Evolutionary conservation across 2,329 filamentous ascomycete species (phyloP), one percentile per base, ranked within the genome.

Genomic region (Teratosphaeriaceae sp.): DNA sequence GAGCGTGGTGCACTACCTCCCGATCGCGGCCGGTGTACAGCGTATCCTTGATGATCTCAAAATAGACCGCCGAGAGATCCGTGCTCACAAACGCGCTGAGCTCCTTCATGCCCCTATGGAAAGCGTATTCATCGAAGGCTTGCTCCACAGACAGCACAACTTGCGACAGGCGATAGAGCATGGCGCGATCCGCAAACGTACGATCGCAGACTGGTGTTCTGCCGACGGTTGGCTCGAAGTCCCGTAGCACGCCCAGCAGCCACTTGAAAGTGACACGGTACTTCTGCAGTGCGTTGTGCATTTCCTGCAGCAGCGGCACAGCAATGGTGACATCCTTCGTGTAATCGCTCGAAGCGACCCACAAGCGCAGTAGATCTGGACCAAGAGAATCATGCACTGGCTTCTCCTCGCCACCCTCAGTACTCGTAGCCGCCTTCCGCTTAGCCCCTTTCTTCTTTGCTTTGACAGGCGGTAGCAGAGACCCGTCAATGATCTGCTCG

Each of bases 321-420:
- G 89, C 86, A 50, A 98, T 83, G 5, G 84, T 75, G 5, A 97
- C 82, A 60, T 98, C 92, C 15, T 78, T 79, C 2, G 87, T 95
- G 63, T 92, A 97, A 65, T 98, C 90, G 55, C 85, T 88, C 63
- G 85, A 87, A 2, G 89, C 90, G 21, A 80, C 89, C 90, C 90
- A 97, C 21, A 98, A 68, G 9, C 94, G 81, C 42, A 98, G 72
- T 3, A 85, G 86, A 65, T 98, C 90, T 0, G 89, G 76, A 0
- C 92, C 92, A 45, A 96, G 77, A 1, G 46, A 47, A 38, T 15
- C 48, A 47, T 51, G 33, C 47, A 50, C 65, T 20, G 33, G 47
- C 24, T 56, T 57, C 33, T 64, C 55, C 33, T 50, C 40, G 42
- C 55, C 51, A n/a, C 49, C 46, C 23, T 60, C 49, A 26, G 48